Evolutionary conservation across 192 early-diverging fungal species (phyloP).

Genomic region (Entomortierella beljakovae): DNA sequence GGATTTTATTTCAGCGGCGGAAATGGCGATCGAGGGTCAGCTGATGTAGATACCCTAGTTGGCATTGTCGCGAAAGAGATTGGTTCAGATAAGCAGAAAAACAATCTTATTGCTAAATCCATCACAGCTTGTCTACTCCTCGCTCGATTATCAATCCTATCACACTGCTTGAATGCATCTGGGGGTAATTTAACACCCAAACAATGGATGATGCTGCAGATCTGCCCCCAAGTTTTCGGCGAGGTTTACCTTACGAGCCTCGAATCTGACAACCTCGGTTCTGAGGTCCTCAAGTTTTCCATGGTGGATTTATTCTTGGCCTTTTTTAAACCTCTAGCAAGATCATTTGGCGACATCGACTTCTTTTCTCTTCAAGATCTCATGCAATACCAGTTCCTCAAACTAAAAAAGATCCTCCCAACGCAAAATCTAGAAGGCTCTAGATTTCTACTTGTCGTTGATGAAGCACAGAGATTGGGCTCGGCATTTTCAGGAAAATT

Average conservation of each 20-base stretch:
- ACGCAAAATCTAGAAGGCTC: not conserved
- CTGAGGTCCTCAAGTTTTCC: not conserved
- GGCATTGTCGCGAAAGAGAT: not conserved
- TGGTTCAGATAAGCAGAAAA: not conserved
- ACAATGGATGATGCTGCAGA: conserved; percentile 20
- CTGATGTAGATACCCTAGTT: conserved; percentile 2
- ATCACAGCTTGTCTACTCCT: conserved; percentile 9
- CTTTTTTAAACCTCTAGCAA: not conserved
- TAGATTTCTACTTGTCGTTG: conserved; percentile 4
- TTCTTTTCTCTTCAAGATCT: not conserved
- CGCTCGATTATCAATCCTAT: conserved; percentile 6
- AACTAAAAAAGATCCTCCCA: not conserved
- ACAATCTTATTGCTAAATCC: conserved; percentile 7
- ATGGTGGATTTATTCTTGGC: not conserved
- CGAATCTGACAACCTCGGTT: no score
- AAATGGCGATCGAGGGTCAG: conserved; percentile 12
- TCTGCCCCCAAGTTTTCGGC: not conserved
- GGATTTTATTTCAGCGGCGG: conserved; percentile 30
- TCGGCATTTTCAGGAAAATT: not conserved
- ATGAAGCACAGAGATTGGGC: not conserved
- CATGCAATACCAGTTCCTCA: not conserved
- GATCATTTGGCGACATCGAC: not conserved
- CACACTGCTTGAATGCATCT: conserved; percentile 7
- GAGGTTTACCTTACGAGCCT: no score
- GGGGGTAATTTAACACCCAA: conserved; percentile 6